Percentiles rank a stretch among this genome's conserved stretches.
phyloP scores from a whole-genome alignment of 2,329 filamentous ascomycete genomes.

The Sclerotiophoma versabilis region DNA sequence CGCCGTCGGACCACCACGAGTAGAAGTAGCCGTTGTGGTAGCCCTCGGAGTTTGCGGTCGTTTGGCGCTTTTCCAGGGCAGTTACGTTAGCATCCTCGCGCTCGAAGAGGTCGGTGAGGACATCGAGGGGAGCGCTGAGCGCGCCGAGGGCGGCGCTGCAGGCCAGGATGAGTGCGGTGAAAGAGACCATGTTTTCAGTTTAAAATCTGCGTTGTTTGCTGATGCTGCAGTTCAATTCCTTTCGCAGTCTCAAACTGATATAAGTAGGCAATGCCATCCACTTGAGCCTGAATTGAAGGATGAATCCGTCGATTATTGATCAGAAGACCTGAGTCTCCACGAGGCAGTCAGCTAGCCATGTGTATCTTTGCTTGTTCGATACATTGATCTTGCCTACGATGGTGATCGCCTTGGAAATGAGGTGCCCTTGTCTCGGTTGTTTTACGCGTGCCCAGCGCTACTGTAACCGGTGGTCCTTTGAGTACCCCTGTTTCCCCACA shows the following conservation, averaged over 20 bases:
- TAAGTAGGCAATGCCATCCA: neutral
- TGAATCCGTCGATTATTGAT: neutral
- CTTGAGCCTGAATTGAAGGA: neutral
- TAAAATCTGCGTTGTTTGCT: neutral
- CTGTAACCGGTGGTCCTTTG: conserved; percentile 4
- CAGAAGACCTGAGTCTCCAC: neutral
- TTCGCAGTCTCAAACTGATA: neutral
- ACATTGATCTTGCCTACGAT: conserved; percentile 4
- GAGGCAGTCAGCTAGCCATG: neutral
- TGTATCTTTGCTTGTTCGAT: neutral
- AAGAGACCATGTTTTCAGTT: conserved; percentile 27
- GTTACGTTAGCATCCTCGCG: conserved; percentile 31
- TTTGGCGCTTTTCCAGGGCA: conserved; percentile 23
- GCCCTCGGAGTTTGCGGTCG: conserved; percentile 57
- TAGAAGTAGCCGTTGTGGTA: conserved; percentile 60
- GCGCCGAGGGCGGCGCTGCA: conserved; percentile 22
- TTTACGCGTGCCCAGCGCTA: conserved; percentile 8
- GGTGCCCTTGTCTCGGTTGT: neutral
- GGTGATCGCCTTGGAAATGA: neutral
- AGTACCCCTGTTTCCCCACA: conserved; percentile 1
- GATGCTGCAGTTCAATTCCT: neutral
- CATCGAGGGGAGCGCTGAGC: conserved; percentile 27
- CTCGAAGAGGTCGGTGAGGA: conserved; percentile 19
- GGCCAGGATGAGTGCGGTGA: conserved; percentile 32
- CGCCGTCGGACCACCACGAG: conserved; percentile 65